These are phyloP conservation scores for Trametes cubensis DNA, from an alignment of 768 basidiomycete genomes.

Conservation along the genomic window DNA sequence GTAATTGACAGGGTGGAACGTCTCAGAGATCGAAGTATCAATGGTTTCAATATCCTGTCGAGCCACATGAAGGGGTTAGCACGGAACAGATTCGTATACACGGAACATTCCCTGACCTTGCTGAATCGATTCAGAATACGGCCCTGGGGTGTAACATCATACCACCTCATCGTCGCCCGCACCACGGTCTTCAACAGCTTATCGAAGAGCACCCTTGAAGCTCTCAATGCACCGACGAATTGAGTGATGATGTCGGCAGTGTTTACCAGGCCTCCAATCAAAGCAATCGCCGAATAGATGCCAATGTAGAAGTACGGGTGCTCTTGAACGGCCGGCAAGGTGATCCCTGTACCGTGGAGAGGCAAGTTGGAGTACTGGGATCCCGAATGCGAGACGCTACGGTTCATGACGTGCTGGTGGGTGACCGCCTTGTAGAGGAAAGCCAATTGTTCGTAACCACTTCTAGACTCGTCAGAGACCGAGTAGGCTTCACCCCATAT, in stretches of 20 bases:
- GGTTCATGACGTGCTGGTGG: constrained; percentile 30
- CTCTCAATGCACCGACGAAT: constrained; percentile 57
- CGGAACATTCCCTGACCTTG: constrained; percentile 42
- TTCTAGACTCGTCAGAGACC: constrained; percentile 12
- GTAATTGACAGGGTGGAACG: constrained; percentile 75
- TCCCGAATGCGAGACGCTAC: constrained; percentile 23
- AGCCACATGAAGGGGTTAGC: constrained; percentile 6
- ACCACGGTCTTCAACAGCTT: constrained; percentile 70
- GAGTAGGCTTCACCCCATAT: constrained; percentile 70
- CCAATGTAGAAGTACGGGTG: constrained; percentile 75
- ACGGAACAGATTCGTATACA: neutral
- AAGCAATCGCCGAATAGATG: constrained; percentile 64
- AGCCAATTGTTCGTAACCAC: neutral
- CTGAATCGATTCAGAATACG: constrained; percentile 88
- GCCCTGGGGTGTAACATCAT: constrained; percentile 84
- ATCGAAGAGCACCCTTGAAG: constrained; percentile 43
- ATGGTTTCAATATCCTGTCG: constrained; percentile 81
- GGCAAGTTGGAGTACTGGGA: constrained; percentile 13
- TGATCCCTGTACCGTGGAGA: neutral
- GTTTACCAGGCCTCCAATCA: constrained; percentile 49
- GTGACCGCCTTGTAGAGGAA: constrained; percentile 22
- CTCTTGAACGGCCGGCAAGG: constrained; percentile 51
- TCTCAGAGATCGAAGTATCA: constrained; percentile 70
- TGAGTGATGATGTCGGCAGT: constrained; percentile 55
- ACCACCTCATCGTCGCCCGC: constrained; percentile 82